Evolutionary conservation across 495 filamentous ascomycete genomes (phyloP).

Genomic region (Extremus antarcticus): DNA sequence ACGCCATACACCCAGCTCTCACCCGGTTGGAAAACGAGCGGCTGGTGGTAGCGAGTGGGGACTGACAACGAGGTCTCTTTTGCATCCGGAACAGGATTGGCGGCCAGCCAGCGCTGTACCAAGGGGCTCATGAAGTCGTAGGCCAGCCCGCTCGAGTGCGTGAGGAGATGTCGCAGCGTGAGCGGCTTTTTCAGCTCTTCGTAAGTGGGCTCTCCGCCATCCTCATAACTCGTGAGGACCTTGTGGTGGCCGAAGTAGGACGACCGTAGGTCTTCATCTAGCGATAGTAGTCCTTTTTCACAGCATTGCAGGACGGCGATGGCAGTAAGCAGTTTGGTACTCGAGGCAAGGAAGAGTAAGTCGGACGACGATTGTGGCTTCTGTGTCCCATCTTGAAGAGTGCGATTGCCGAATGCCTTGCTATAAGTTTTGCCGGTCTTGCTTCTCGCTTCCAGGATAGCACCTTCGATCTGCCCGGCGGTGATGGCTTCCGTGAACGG

Average conservation of each 20-base stretch:
- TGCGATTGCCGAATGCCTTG: not conserved
- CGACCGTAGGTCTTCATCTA: conserved; percentile 19
- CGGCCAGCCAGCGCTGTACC: not conserved
- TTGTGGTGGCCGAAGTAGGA: conserved; percentile 17
- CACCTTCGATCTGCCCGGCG: not conserved
- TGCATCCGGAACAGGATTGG: not conserved
- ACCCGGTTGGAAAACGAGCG: conserved; percentile 25
- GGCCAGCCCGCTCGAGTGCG: conserved; percentile 3
- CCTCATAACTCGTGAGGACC: conserved; percentile 13
- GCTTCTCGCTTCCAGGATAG: not conserved
- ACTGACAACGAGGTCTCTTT: not conserved
- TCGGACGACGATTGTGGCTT: not conserved
- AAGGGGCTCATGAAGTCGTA: conserved; percentile 6
- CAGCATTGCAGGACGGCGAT: conserved; percentile 23
- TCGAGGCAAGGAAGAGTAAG: not conserved
- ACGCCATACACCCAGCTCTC: conserved; percentile 19
- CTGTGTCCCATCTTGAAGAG: not conserved
- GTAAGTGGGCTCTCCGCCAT: not conserved
- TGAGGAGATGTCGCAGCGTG: conserved; percentile 9
- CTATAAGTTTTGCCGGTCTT: not conserved
- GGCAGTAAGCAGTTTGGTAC: conserved; percentile 22
- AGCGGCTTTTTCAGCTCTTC: not conserved
- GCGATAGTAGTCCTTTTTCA: conserved; percentile 18
- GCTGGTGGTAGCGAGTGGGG: conserved; percentile 2
- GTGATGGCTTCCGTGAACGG: not conserved